Conservation (phyloP, 805 yeast genomes). For the Kazachstania taianensis region DNA sequence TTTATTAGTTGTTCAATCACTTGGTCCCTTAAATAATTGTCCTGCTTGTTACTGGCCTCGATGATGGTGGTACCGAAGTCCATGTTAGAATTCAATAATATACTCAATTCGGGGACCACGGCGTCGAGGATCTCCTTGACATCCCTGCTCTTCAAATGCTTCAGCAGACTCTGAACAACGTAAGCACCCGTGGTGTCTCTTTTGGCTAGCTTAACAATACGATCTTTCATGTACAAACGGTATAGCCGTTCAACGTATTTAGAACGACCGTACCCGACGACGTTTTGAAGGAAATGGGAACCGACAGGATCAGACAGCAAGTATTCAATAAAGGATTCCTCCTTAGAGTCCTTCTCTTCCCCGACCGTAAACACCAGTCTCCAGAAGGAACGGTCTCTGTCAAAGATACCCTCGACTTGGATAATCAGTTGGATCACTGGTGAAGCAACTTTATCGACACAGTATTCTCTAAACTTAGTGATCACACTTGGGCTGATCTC, state of each 20-base stretch:
- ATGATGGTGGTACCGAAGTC: slow-evolving; percentile 60
- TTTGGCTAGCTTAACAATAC: slow-evolving; percentile 62
- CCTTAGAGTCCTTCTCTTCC: slow-evolving; percentile 45
- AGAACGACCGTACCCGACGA: slow-evolving; percentile 53
- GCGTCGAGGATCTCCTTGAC: slow-evolving; percentile 52
- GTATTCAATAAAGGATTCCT: slow-evolving; percentile 75
- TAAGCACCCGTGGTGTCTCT: slow-evolving; percentile 80
- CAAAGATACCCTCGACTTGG: slow-evolving; percentile 72
- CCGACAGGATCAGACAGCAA: slow-evolving; percentile 84
- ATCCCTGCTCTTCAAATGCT: slow-evolving; percentile 52
- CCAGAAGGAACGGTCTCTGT: slow-evolving; percentile 64
- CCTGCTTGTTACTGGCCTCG: slow-evolving; percentile 51
- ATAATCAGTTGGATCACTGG: slow-evolving; percentile 76
- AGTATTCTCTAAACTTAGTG: slow-evolving; percentile 54
- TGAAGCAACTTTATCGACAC: slow-evolving; percentile 73
- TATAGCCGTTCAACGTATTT: slow-evolving; percentile 65
- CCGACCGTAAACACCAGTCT: slow-evolving; percentile 48
- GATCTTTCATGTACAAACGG: slow-evolving; percentile 58
- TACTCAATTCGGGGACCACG: slow-evolving; percentile 55
- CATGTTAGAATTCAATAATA: slow-evolving; percentile 53
- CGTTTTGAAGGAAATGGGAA: slow-evolving; percentile 76
- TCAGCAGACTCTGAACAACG: slow-evolving; percentile 62
- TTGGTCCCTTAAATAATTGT: slow-evolving; percentile 49
- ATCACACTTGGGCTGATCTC: slow-evolving; percentile 28
- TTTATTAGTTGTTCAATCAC: slow-evolving; percentile 41